These are phyloP conservation scores for Hypericum perforatum DNA, from an alignment of 345 rosid genomes.

Conservation along the genomic window DNA sequence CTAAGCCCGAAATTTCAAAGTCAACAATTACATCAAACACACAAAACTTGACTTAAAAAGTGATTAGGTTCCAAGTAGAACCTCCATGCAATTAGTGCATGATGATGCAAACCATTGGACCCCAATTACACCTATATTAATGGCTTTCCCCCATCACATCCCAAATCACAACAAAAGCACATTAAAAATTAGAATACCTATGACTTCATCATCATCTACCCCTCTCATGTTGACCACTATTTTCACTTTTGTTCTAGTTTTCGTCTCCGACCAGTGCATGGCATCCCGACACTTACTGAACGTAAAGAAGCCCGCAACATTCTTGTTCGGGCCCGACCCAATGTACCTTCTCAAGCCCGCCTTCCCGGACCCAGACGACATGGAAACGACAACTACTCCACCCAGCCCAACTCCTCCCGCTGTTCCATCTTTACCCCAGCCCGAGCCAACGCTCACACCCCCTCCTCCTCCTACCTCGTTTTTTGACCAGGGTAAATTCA, in stretches of 20 bases:
- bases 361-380: slow-evolving; percentile 2
- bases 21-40: not conserved
- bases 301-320: slow-evolving; percentile 1
- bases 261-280: not conserved
- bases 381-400: not conserved
- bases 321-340: not conserved
- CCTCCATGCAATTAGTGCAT: slow-evolving; percentile 1
- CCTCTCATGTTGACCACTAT: not conserved
- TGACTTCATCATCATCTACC: not conserved
- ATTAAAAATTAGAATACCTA: not conserved
- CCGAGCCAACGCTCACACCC: not conserved
- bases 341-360: not conserved
- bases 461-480: not conserved
- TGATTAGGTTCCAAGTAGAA: slow-evolving; percentile 6
- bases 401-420: not conserved
- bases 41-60: not conserved
- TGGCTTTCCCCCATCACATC: not conserved
- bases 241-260: not conserved
- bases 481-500: too few relatives aligned
- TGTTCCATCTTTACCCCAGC: not conserved
- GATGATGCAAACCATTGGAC: not conserved
- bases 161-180: not conserved
- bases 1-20: too few relatives aligned
- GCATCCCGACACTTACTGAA: not conserved
- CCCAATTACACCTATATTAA: not conserved